phyloP scores from a whole-genome alignment of 768 basidiomycete species.

The Trametes cinnabarina region DNA sequence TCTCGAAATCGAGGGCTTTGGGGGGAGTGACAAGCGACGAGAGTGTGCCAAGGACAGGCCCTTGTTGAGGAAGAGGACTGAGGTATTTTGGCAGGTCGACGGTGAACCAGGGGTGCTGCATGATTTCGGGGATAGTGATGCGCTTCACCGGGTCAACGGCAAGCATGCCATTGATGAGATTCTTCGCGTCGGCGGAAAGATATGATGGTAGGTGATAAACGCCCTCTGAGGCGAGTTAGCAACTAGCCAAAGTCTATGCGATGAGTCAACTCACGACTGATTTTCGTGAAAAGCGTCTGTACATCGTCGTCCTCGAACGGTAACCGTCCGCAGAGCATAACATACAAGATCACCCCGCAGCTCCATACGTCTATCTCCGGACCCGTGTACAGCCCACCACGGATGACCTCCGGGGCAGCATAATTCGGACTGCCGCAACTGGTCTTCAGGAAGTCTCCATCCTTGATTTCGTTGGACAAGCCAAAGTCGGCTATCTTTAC shows the following conservation, averaged over 20 bases:
- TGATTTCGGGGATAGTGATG: slow-evolving; percentile 90
- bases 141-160: slow-evolving; percentile 93
- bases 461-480: slow-evolving; percentile 91
- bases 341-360: slow-evolving; percentile 97
- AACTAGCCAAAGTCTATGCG: background rate
- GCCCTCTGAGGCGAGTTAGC: slow-evolving; percentile 57
- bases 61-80: slow-evolving; percentile 75
- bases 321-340: slow-evolving; percentile 92
- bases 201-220: slow-evolving; percentile 82
- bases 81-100: slow-evolving; percentile 86
- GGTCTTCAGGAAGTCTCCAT: slow-evolving; percentile 95
- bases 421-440: slow-evolving; percentile 99
- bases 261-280: slow-evolving; percentile 60
- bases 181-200: slow-evolving; percentile 73
- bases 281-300: slow-evolving; percentile 89
- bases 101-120: slow-evolving; percentile 87
- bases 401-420: slow-evolving; percentile 96
- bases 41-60: slow-evolving; percentile 73
- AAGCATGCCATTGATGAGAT: slow-evolving; percentile 86
- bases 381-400: slow-evolving; percentile 91
- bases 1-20: slow-evolving; percentile 71
- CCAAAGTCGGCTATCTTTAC: slow-evolving; percentile 99
- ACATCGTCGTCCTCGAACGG: slow-evolving; percentile 99
- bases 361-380: slow-evolving; percentile 99
- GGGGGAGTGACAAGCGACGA: slow-evolving; percentile 67